A percentile compares a stretch with the other conserved stretches of the same genome.
Conservation (phyloP, 2,329 filamentous ascomycete species). For the Pseudocercospora eumusae region DNA sequence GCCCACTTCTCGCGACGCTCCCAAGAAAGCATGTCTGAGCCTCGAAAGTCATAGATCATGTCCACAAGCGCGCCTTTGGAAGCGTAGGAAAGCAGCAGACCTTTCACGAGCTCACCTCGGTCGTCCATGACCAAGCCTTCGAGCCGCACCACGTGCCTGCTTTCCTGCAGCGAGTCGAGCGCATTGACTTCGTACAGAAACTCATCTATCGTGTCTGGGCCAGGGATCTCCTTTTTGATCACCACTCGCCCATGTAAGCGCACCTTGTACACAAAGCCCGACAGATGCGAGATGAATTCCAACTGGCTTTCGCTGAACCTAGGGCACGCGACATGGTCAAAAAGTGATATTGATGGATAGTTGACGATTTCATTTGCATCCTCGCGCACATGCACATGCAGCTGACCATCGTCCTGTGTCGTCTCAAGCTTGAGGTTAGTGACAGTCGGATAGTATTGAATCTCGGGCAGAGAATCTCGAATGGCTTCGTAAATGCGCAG, state of each 20-base stretch:
- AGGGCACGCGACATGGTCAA: slow-evolving; percentile 66
- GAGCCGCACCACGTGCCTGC: slow-evolving; percentile 78
- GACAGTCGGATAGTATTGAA: slow-evolving; percentile 93
- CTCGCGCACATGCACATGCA: slow-evolving; percentile 97
- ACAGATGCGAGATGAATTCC: slow-evolving; percentile 87
- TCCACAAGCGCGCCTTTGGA: slow-evolving; percentile 86
- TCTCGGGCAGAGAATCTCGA: slow-evolving; percentile 85
- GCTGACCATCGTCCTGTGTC: slow-evolving; percentile 73
- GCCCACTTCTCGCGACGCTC: slow-evolving; percentile 80
- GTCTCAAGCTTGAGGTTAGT: slow-evolving; percentile 95
- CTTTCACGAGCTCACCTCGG: slow-evolving; percentile 71
- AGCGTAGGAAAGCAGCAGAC: slow-evolving; percentile 84
- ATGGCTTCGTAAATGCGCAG: slow-evolving; percentile 92
- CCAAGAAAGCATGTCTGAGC: slow-evolving; percentile 62
- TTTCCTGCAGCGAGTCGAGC: slow-evolving; percentile 72
- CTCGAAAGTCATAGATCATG: slow-evolving; percentile 77
- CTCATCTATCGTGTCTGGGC: slow-evolving; percentile 91
- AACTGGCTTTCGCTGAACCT: slow-evolving; percentile 72
- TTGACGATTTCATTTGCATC: slow-evolving; percentile 92
- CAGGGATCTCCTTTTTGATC: slow-evolving; percentile 98
- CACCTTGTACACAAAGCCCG: slow-evolving; percentile 96
- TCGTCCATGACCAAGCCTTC: slow-evolving; percentile 88
- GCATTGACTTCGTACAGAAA: slow-evolving; percentile 98
- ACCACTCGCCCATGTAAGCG: slow-evolving; percentile 65
- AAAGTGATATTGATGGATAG: slow-evolving; percentile 72